A percentile compares a stretch with the other conserved stretches of the same genome.
These are phyloP conservation scores for Mycena vitilis DNA, from an alignment of 768 basidiomycete genomes.

Conservation along the genomic window DNA sequence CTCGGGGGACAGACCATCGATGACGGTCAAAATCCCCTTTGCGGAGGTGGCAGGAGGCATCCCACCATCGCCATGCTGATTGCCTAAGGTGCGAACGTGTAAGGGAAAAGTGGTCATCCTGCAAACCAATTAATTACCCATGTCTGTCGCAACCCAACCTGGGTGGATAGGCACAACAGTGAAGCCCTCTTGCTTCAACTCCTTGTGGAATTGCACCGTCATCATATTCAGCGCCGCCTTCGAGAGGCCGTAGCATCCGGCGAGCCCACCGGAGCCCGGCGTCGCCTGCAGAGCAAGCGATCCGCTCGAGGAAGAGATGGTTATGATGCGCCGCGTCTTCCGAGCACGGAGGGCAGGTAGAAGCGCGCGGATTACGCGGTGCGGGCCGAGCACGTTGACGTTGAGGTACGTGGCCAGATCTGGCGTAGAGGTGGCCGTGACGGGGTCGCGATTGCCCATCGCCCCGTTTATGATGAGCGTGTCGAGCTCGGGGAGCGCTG, in stretches of 20 bases:
- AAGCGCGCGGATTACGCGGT: conserved; percentile 35
- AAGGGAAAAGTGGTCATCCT: no score
- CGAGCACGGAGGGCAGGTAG: conserved; percentile 37
- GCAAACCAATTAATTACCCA: conserved; percentile 24
- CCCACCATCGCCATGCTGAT: conserved; percentile 16
- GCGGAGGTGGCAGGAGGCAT: conserved; percentile 31
- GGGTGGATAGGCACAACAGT: conserved; percentile 36
- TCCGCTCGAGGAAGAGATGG: conserved; percentile 35
- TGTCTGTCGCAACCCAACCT: conserved; percentile 35
- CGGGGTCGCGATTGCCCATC: conserved; percentile 31
- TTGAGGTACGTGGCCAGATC: conserved; percentile 28
- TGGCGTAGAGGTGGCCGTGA: conserved; percentile 25
- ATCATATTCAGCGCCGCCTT: conserved; percentile 39
- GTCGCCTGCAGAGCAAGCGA: conserved; percentile 32
- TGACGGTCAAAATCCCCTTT: conserved; percentile 30
- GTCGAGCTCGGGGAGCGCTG: conserved; percentile 32
- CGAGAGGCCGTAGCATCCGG: conserved; percentile 34
- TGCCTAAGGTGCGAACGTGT: no score
- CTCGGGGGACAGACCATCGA: conserved; percentile 18
- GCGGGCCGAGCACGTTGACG: conserved; percentile 35
- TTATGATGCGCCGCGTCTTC: conserved; percentile 33
- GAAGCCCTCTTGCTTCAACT: conserved; percentile 32
- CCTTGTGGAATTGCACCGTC: conserved; percentile 35
- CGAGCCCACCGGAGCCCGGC: conserved; percentile 29
- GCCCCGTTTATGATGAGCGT: conserved; percentile 37